Base-by-base conservation (phyloP, 768 basidiomycete genomes). In the Clitopilus passeckerianus region DNA sequence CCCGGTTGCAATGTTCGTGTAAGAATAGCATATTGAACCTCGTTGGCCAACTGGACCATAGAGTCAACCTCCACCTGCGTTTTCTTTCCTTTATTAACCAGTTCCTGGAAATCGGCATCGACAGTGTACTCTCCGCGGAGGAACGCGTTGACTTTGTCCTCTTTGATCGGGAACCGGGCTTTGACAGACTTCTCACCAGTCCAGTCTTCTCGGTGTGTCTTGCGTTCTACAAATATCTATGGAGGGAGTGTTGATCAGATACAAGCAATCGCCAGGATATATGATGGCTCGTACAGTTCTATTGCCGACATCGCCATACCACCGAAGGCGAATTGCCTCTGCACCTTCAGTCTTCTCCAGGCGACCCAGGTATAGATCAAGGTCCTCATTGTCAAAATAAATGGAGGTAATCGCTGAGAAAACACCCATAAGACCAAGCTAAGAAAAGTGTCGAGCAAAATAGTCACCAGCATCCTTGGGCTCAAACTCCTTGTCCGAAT, bases 151-250 rank as follows among this genome's bases (percentile, higher is more conserved):
- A 98, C 88, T 52, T 91, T 85, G 61, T 93, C 86, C 70, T 98
- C 96, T 70, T 96, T 95, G 71, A 99, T 87, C 2, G 92, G 86
- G 76, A 98, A 98, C 10, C 95, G 90, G 14, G 95, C 91, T 74
- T 98, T 99, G 69, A 98, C 95, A 9, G 93, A 95, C 73, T 98
- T 98, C 73, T 99, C 96, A 34, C 97, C 97, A 0, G 96, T 98
- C 97, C 97, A 99, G 68, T 99, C 97, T 73, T 99, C 97, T 57
- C 95, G 85, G 70, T 99, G 91, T 0, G 91, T 93, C 73, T 93
- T 93, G 43, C 91, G 89, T 73, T 93, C 91, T 18, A 93, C 87
- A 64, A 91, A 93, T 37, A 93, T 91, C 88, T 91, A 12, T 6
- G 54, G 20, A 33, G 53, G 35, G 23, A 54, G 20, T 18, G n/a